Evolutionary conservation across 192 early-diverging fungal genomes (phyloP), one percentile per base, ranked within the genome.

Genomic region (Umbelopsis sp.): DNA sequence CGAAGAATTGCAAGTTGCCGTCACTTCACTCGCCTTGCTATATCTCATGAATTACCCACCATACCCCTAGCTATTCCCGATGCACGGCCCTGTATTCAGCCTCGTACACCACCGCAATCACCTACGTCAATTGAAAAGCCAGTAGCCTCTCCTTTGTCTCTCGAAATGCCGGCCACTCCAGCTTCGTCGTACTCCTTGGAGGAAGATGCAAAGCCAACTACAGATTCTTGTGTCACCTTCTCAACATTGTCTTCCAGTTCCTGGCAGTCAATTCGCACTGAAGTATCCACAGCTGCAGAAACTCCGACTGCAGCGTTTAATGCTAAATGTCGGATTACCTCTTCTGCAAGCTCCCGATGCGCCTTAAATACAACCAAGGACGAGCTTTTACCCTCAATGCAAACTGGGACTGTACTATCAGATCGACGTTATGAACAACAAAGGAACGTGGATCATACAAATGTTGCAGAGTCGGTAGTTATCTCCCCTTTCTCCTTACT

Each of bases 1-100:
- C 30, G 41, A 20, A 74, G 78, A 12, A 82, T 88, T 16, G 69
- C 74, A 9, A 72, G 66, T 55, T 88, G 86, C 64, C 55, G 37
- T 13, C 70, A 71, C 10, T 88, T 88, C 47, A 84, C 86, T 8
- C 52, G 80, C 2, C 55, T 61, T 12, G 27, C 55, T 25, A 61
- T 61, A 35, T n/a, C 27, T 35, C 55, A 61, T 33, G 55, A 61
- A 61, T 35, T 30, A n/a, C 33, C 55, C 13, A 16, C 55, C 7
- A 25, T 33, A 27, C 55, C 55, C 9, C 25, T 61, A 18, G 27
- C 55, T 16, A 61, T 61, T 61, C 55, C 55, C 27, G 55, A 61
- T 58, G 25, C 55, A 11, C 27, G 55, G 18, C 11, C 55, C 18
- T 61, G 55, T 61, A 30, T 13, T 30, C 37, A 61, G 16, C 55